Evolutionary conservation across 2,329 filamentous ascomycete genomes (phyloP).

Genomic region (Cladosporium sp.): DNA sequence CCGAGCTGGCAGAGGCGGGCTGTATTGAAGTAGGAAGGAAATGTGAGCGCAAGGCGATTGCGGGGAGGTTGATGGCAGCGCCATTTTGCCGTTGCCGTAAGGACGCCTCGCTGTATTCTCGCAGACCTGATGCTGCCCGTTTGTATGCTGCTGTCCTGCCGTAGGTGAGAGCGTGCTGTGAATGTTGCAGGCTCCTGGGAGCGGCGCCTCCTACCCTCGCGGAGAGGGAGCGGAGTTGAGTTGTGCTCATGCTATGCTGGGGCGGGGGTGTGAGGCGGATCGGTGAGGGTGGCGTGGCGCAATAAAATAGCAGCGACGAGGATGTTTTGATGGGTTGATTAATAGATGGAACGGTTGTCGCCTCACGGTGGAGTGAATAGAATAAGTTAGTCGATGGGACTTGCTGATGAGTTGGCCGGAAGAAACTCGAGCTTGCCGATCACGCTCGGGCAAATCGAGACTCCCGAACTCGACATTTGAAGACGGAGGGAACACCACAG

Average conservation of each 20-base stretch:
- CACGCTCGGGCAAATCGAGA: not conserved
- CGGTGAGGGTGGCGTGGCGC: not conserved
- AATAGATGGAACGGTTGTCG: constrained; percentile 6
- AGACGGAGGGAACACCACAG: not conserved
- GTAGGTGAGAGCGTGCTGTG: constrained; percentile 41
- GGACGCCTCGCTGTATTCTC: constrained; percentile 32
- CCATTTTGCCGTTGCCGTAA: constrained; percentile 31
- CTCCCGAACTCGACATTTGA: constrained; percentile 5
- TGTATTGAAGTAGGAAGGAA: constrained; percentile 43
- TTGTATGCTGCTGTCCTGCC: constrained; percentile 51
- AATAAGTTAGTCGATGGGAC: not conserved
- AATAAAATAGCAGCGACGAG: not conserved
- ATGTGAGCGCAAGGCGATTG: constrained; percentile 44
- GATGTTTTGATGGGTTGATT: not conserved
- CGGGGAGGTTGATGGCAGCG: constrained; percentile 13
- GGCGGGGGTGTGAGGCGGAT: not conserved
- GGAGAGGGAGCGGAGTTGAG: constrained; percentile 41
- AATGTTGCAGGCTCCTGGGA: constrained; percentile 30
- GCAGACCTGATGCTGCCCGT: constrained; percentile 41
- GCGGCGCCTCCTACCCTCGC: constrained; percentile 41
- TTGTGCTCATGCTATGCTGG: constrained; percentile 47
- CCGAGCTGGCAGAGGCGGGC: constrained; percentile 44
- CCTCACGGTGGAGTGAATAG: not conserved
- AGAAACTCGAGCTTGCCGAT: not conserved
- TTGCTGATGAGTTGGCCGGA: not conserved